A percentile compares a stretch with the other conserved stretches of the same genome.
Evolutionary conservation across 352 stramenopile genomes (phyloP).

Genomic region (Globisporangium viniferum): DNA sequence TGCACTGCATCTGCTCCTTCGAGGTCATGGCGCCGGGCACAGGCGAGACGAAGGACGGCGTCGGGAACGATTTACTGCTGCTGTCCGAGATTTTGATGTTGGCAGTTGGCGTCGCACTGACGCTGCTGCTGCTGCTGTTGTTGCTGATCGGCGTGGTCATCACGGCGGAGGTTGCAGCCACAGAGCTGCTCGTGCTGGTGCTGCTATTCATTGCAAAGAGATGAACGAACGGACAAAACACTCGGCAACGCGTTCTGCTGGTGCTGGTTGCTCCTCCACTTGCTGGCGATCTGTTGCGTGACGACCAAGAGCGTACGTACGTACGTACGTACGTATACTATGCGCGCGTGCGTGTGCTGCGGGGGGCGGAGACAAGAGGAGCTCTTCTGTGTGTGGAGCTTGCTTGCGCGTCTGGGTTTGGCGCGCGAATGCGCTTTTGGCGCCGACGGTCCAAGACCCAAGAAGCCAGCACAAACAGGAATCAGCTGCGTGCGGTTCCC

Average conservation of each 20-base stretch:
- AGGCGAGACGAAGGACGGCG: slow-evolving; percentile 46
- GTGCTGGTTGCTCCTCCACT: not conserved
- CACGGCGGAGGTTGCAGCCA: slow-evolving; percentile 1
- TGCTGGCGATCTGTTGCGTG: not conserved
- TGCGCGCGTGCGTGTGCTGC: no score
- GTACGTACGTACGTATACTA: not conserved
- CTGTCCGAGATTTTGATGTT: slow-evolving; percentile 3
- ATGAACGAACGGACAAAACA: not conserved
- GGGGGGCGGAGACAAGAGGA: no score
- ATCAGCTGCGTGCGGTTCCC: not conserved
- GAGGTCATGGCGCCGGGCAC: slow-evolving; percentile 10
- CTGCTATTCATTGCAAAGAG: not conserved
- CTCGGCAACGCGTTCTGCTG: not conserved
- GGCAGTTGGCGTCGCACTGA: slow-evolving; percentile 7
- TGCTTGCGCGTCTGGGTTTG: not conserved
- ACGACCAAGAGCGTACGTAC: not conserved
- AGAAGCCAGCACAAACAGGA: not conserved
- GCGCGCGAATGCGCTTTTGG: slow-evolving; percentile 2
- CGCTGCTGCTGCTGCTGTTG: not conserved
- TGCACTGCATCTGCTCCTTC: slow-evolving; percentile 31
- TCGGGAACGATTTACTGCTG: slow-evolving; percentile 18
- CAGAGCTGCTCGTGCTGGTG: not conserved
- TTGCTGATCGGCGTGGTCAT: slow-evolving; percentile 1
- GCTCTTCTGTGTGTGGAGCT: not conserved
- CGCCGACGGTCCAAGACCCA: not conserved